Percentiles rank a stretch among this genome's conserved stretches.
phyloP scores from a whole-genome alignment of 139 green algal genomes.

The Nannochloris sp. region DNA sequence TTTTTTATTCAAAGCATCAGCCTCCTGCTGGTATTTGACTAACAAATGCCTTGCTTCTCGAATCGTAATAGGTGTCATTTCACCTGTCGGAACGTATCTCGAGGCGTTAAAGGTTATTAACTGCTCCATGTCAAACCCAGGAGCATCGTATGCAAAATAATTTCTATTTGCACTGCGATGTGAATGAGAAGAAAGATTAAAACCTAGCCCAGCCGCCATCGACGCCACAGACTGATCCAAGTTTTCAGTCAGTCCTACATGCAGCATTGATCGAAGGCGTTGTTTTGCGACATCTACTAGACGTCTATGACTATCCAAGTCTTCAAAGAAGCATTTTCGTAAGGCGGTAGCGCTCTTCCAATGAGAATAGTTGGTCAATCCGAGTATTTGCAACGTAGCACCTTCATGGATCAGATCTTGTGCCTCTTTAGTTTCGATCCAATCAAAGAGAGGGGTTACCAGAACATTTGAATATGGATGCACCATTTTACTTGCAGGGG shows the following conservation, averaged over 20 bases:
- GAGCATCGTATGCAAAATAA: constrained; percentile 5
- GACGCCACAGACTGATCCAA: constrained; percentile 48
- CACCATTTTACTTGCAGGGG: constrained; percentile 22
- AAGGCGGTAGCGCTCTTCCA: constrained; percentile 47
- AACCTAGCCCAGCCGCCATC: constrained; percentile 34
- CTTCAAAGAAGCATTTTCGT: constrained; percentile 38
- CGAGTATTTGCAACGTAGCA: constrained; percentile 68
- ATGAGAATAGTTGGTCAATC: constrained; percentile 75
- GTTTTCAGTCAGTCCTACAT: constrained; percentile 64
- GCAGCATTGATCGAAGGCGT: constrained; percentile 41
- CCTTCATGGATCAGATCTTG: constrained; percentile 75
- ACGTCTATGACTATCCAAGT: neutral
- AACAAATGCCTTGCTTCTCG: neutral
- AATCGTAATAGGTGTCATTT: neutral
- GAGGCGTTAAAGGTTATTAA: neutral
- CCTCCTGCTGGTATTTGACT: neutral
- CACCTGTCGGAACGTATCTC: constrained; percentile 2
- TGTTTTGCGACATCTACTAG: constrained; percentile 35
- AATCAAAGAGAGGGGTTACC: constrained; percentile 70
- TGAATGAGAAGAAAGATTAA: neutral
- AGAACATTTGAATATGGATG: constrained; percentile 77
- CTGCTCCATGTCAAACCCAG: neutral
- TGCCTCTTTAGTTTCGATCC: constrained; percentile 57
- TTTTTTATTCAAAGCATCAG: neutral
- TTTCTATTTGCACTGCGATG: neutral